A percentile compares a stretch with the other conserved stretches of the same genome.
Evolutionary conservation across 202 grass and related monocot species (phyloP).

Genomic region (Carex arenaria): DNA sequence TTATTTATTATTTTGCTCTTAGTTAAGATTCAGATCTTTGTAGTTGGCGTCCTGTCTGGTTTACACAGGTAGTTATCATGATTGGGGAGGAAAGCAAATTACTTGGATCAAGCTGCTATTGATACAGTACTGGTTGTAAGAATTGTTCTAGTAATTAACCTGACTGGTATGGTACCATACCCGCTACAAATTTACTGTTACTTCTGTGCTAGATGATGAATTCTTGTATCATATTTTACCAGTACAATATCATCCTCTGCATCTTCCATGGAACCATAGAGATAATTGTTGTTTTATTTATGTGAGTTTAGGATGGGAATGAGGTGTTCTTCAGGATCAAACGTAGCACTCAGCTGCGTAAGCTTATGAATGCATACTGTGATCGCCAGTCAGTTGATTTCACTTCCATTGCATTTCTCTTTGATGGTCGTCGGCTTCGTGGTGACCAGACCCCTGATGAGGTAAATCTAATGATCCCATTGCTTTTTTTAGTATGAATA

Average conservation of each 20-base stretch:
- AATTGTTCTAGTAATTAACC: background rate
- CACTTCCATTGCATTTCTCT: slow-evolving; percentile 65
- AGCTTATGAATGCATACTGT: slow-evolving; percentile 86
- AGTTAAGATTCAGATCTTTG: background rate
- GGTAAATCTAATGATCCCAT: background rate
- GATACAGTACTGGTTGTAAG: background rate
- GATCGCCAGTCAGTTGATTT: slow-evolving; percentile 74
- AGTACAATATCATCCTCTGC: background rate
- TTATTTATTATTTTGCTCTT: background rate
- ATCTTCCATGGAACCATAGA: background rate
- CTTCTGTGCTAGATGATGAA: background rate
- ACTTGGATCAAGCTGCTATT: background rate
- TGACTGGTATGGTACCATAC: background rate
- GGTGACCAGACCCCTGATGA: slow-evolving; percentile 74
- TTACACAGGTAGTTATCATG: background rate
- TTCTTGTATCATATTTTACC: background rate
- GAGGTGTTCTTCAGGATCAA: slow-evolving; percentile 79
- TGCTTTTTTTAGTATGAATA: background rate
- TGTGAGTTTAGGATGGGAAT: slow-evolving; percentile 51
- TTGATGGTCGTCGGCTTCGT: slow-evolving; percentile 72
- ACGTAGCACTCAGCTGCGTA: slow-evolving; percentile 58
- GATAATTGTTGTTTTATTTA: background rate
- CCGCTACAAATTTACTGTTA: background rate
- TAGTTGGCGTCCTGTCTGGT: background rate
- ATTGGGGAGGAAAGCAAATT: background rate